Percentiles rank a stretch among this genome's conserved stretches.
These are phyloP conservation scores for Penicillium nucicola DNA, from an alignment of 495 filamentous ascomycete species.

Conservation along the genomic window DNA sequence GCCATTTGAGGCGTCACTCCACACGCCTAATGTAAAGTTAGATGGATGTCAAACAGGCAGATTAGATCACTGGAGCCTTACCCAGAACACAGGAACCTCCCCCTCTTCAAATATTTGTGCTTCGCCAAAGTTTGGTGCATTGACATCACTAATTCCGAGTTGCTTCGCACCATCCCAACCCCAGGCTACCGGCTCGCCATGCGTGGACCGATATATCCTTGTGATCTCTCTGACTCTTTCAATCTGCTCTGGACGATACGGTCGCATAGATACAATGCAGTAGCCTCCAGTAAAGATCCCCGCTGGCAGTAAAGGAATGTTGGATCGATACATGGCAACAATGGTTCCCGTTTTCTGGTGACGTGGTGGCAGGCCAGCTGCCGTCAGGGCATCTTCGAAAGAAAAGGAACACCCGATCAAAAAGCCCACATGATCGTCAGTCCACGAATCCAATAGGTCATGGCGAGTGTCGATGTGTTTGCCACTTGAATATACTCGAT, in stretches of 20 bases:
- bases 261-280: conserved; percentile 55
- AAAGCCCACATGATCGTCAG: conserved; percentile 49
- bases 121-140: conserved; percentile 45
- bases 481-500: conserved; percentile 48
- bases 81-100: conserved; percentile 54
- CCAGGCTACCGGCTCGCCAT: conserved; percentile 60
- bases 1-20: conserved; percentile 58
- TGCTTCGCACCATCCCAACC: conserved; percentile 49
- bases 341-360: conserved; percentile 35
- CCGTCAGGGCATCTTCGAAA: conserved; percentile 48
- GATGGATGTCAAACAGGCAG: neutral
- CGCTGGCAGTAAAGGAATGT: conserved; percentile 44
- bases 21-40: conserved; percentile 37
- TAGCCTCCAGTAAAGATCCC: conserved; percentile 48
- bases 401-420: conserved; percentile 57
- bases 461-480: conserved; percentile 14
- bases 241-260: conserved; percentile 44
- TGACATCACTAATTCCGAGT: conserved; percentile 46
- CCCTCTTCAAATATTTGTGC: conserved; percentile 32
- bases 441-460: conserved; percentile 47
- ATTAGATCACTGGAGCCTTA: conserved; percentile 4
- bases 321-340: conserved; percentile 55
- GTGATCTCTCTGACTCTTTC: conserved; percentile 47
- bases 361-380: conserved; percentile 41
- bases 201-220: conserved; percentile 41